These are phyloP conservation scores for Corylus heterophylla DNA, from an alignment of 306 rosid genomes.

Conservation along the genomic window DNA sequence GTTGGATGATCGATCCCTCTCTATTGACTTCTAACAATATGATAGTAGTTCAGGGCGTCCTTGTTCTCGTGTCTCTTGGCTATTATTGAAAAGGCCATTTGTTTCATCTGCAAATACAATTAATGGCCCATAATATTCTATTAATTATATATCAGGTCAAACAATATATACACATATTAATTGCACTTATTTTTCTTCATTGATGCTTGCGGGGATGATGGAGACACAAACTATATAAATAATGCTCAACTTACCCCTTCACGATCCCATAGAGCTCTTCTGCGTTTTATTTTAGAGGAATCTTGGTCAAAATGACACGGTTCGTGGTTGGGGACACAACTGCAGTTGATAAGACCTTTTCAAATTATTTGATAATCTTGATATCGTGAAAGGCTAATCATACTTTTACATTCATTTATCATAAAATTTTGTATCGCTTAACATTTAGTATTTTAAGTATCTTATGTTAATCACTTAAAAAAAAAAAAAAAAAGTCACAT, in stretches of 20 bases:
- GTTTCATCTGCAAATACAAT: background rate
- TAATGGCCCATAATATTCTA: background rate
- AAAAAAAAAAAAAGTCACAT: too few species aligned
- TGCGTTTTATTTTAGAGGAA: slow-evolving; percentile 1
- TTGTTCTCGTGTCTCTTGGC: too few species aligned
- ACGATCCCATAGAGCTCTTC: slow-evolving; percentile 34
- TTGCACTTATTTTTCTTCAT: background rate
- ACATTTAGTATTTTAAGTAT: too few species aligned
- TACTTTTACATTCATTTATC: too few species aligned
- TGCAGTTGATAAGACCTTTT: slow-evolving; percentile 1
- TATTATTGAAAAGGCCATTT: background rate
- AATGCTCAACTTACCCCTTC: slow-evolving; percentile 35
- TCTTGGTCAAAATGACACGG: slow-evolving; percentile 3
- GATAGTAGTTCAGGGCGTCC: too few species aligned
- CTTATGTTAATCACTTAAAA: too few species aligned
- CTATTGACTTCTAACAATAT: background rate
- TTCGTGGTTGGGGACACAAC: background rate
- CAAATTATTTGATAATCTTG: too few species aligned
- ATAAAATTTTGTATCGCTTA: too few species aligned
- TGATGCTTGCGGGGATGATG: background rate
- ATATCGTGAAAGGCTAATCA: too few species aligned
- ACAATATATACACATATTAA: background rate
- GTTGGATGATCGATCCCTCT: background rate
- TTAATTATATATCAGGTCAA: background rate
- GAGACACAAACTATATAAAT: background rate